Evolutionary conservation across 345 rosid species (phyloP).

Genomic region (Clausena lansium): DNA sequence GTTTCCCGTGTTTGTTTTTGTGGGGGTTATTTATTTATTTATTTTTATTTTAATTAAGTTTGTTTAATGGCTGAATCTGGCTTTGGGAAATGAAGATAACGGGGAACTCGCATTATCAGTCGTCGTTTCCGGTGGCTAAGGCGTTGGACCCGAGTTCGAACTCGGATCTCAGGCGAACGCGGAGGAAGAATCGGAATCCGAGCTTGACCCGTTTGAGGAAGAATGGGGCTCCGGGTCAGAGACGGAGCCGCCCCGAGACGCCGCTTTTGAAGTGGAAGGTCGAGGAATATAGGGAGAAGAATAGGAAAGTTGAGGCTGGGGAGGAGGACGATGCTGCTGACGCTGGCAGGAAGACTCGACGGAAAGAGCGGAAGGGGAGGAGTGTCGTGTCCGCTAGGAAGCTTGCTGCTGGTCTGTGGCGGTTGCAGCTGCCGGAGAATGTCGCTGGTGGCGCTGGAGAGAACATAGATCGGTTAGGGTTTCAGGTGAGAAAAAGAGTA

Average conservation of each 20-base stretch:
- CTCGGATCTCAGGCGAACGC: conserved; percentile 60
- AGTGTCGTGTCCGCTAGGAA: conserved; percentile 70
- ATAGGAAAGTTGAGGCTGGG: conserved; percentile 22
- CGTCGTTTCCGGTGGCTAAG: conserved; percentile 36
- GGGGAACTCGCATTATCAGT: conserved; percentile 47
- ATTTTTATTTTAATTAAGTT: background rate
- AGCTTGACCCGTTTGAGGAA: conserved; percentile 52
- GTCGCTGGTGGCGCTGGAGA: conserved; percentile 30
- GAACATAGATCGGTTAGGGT: conserved; percentile 52
- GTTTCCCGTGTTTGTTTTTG: background rate
- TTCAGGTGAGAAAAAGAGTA: conserved; percentile 42
- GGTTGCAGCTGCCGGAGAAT: conserved; percentile 64
- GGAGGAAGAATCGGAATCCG: conserved; percentile 49
- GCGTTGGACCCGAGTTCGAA: conserved; percentile 25
- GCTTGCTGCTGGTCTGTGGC: conserved; percentile 88
- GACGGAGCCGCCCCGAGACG: conserved; percentile 75
- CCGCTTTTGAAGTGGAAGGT: conserved; percentile 78
- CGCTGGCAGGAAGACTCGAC: conserved; percentile 28
- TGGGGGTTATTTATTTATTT: background rate
- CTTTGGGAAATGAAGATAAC: conserved; percentile 64
- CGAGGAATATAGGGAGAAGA: conserved; percentile 41
- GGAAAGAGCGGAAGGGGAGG: conserved; percentile 32
- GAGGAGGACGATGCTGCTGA: conserved; percentile 27
- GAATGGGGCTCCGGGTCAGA: conserved; percentile 44
- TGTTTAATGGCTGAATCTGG: conserved; percentile 19